phyloP scores from a whole-genome alignment of 2,329 filamentous ascomycete species.

The Reticulascus tulasneorum region DNA sequence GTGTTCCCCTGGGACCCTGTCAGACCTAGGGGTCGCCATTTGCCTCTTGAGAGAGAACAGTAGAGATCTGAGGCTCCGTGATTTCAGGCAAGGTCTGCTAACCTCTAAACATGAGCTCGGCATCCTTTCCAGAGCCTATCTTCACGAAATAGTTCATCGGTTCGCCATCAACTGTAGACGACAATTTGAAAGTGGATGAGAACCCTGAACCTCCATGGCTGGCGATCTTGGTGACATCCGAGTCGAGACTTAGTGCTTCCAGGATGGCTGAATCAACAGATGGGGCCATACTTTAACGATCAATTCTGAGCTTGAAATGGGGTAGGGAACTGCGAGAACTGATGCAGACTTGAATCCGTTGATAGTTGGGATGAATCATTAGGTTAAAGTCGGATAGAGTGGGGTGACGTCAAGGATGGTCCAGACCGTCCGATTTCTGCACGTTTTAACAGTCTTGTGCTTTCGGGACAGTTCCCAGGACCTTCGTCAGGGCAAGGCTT shows the following conservation, averaged over 20 bases:
- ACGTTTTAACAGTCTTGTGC: no score
- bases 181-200: constrained; percentile 60
- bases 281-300: constrained; percentile 17
- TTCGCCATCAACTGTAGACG: constrained; percentile 41
- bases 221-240: constrained; percentile 48
- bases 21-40: constrained; percentile 5
- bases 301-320: no score
- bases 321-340: no score
- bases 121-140: constrained; percentile 55
- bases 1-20: constrained; percentile 63
- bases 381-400: no score
- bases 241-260: constrained; percentile 56
- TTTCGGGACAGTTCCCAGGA: no score
- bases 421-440: no score
- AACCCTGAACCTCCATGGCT: constrained; percentile 65
- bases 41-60: not conserved
- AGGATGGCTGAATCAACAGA: constrained; percentile 61
- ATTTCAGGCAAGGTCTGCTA: constrained; percentile 5
- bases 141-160: constrained; percentile 67
- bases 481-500: no score
- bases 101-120: constrained; percentile 69
- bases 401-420: no score
- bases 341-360: no score
- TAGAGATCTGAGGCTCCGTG: not conserved
- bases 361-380: no score